Conservation (phyloP, 345 rosid genomes). For the Citrus trifoliata region DNA sequence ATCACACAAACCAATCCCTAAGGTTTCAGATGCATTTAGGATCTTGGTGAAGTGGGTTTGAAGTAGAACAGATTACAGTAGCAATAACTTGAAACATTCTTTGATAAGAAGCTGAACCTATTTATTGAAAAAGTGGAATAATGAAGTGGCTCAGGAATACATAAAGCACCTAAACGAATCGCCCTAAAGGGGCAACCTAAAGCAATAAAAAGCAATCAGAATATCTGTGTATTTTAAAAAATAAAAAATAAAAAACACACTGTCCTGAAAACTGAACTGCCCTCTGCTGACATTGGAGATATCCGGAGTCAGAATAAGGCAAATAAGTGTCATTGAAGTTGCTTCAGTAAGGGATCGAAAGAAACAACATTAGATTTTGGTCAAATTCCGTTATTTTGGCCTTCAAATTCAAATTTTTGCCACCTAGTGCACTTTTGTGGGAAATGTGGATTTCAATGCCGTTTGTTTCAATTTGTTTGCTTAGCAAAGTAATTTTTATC, state of each 20-base stretch:
- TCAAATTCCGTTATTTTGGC: neutral
- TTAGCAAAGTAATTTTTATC: neutral
- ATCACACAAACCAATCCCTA: neutral
- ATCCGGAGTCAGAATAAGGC: neutral
- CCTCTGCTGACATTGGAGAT: neutral
- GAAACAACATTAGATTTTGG: neutral
- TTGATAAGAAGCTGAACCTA: neutral
- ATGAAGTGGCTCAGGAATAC: neutral
- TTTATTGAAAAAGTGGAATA: neutral
- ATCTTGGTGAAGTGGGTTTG: too few relatives aligned
- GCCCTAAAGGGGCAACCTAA: neutral
- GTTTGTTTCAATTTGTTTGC: neutral
- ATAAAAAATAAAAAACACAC: neutral
- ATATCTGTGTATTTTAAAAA: neutral
- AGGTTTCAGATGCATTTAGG: neutral
- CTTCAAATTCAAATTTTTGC: neutral
- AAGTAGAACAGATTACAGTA: neutral
- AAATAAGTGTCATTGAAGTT: neutral
- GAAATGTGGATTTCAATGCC: neutral
- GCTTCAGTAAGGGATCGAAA: neutral
- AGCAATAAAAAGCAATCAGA: neutral
- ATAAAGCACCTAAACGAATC: neutral
- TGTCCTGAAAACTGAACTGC: neutral
- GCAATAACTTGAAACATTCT: neutral
- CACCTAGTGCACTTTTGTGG: neutral